Evolutionary conservation across 164 flowering plant species (phyloP), one percentile per base, ranked within the genome.

Genomic region (Vitis rotundifolia): DNA sequence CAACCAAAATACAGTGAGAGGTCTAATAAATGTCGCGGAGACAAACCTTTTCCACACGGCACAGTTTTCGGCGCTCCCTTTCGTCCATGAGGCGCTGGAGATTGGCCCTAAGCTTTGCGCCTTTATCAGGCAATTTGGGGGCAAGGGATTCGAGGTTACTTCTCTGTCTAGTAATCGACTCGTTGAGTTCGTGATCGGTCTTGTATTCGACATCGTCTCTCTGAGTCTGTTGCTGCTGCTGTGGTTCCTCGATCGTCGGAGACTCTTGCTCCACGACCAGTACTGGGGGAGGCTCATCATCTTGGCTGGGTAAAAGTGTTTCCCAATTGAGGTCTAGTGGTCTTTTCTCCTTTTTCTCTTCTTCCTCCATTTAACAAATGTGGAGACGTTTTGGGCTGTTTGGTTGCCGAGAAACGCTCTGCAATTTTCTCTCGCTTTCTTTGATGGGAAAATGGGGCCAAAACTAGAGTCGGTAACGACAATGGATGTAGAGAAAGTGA

Each of bases 81-180:
- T 87, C 88, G 3, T 73, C 83, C 54, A 78, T 78, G 14, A 75
- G 50, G 2, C 52, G 49, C 71, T 75, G 58, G 48, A 83, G 56
- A 16, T 2, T 19, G 14, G 9, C 60, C 15, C 53, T 76, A 47
- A 83, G 66, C 73, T 80, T 84, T 26, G 50, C 79, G 11, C 90
- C 90, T 13, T 72, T 74, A 62, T 87, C 90, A 11, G 78, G 72
- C 75, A 87, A 78, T 37, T 2, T 67, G 29, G 10, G 19, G n/a
- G 60, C 8, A 0, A 64, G 1, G 0, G 0, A 18, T 0, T 44
- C 44, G 6, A 70, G 1, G 37, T 0, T 6, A 0, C 0, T 1
- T 5, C 18, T 58, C 0, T 29, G 14, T 61, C 84, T 75, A 14
- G 1, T 7, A 56, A 83, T 78, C n/a, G 0, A 12, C 5, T 71